Base-by-base conservation (phyloP, 2,329 filamentous ascomycete genomes). In the Didymella pinodella region DNA sequence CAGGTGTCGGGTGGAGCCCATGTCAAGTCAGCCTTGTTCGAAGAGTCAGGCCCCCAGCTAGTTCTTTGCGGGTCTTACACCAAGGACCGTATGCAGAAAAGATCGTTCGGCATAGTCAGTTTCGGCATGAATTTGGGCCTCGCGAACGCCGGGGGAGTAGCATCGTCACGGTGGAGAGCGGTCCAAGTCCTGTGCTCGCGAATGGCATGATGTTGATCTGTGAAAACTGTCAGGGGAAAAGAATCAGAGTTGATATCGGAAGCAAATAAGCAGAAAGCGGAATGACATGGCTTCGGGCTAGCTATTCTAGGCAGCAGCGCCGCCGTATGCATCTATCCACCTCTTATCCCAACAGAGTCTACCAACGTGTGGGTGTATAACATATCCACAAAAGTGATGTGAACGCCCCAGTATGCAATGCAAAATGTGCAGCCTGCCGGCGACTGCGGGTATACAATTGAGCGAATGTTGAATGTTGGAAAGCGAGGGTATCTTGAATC, bases 21-120 rank as follows among this genome's bases (percentile, higher is more conserved):
- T 45, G 50, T 61, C 61, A 70, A 69, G 63, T 75, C 73, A 75
- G 73, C 73, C 74, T 74, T 72, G 57, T 60, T 49, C 41, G 65
- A 57, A 51, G 64, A 57, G 57, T 66, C 43, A 76, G 73, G 74
- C 73, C 65, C 58, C 73, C 74, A 67, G 71, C 70, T 72, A 73
- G 57, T 62, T 62, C 61, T 59, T 66, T 63, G 64, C 34, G 58
- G 65, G 66, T 72, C 69, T 71, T 71, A 71, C 56, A 63, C 57
- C 59, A 59, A 56, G 57, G 58, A 54, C 58, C 63, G 14, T 18
- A 55, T 51, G 26, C 22, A 52, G 57, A 38, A 43, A 48, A 55
- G 47, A 48, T 52, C 44, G 29, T 48, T 44, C 43, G 34, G 57
- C 48, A 52, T 40, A 48, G 36, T 36, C 20, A 29, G 36, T 22